Conservation (phyloP, 1,139 yeast species). For the Debaryomyces psychrophilus region DNA sequence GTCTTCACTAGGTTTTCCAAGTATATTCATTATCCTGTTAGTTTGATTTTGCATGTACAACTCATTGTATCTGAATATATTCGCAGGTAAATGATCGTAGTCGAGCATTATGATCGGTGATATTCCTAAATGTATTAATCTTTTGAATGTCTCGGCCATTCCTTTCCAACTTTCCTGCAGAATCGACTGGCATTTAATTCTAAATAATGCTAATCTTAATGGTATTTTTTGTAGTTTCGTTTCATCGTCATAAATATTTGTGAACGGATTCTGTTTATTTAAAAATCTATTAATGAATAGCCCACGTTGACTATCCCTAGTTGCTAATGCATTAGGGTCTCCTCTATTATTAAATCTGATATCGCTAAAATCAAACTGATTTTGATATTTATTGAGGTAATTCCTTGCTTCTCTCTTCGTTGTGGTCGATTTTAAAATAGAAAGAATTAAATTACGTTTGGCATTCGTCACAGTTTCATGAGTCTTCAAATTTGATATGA, state of each 20-base stretch:
- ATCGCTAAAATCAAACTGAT: slow-evolving; percentile 38
- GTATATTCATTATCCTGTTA: slow-evolving; percentile 30
- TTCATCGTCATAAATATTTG: slow-evolving; percentile 39
- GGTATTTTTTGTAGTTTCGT: slow-evolving; percentile 40
- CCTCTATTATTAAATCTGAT: slow-evolving; percentile 15
- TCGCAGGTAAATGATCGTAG: slow-evolving; percentile 33
- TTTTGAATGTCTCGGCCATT: slow-evolving; percentile 51
- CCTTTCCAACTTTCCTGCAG: slow-evolving; percentile 39
- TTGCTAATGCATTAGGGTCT: slow-evolving; percentile 18
- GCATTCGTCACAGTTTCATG: slow-evolving; percentile 39
- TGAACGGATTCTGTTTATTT: slow-evolving; percentile 36
- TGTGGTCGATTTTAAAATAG: slow-evolving; percentile 73
- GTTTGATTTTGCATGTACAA: slow-evolving; percentile 38
- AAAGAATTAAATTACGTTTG: slow-evolving; percentile 59
- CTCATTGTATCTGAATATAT: slow-evolving; percentile 37
- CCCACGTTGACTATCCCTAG: slow-evolving; percentile 39
- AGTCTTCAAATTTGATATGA: slow-evolving; percentile 43
- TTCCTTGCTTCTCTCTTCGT: slow-evolving; percentile 75
- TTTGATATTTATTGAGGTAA: slow-evolving; percentile 62
- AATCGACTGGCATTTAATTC: slow-evolving; percentile 44
- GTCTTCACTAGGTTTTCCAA: slow-evolving; percentile 30
- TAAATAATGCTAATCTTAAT: slow-evolving; percentile 54
- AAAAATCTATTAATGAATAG: slow-evolving; percentile 46
- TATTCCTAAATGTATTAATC: slow-evolving; percentile 55
- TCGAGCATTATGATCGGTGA: slow-evolving; percentile 39